A percentile compares a stretch with the other conserved stretches of the same genome.
Evolutionary conservation across 441 rosid genomes (phyloP).

Genomic region (Arabidopsis hybrid): DNA sequence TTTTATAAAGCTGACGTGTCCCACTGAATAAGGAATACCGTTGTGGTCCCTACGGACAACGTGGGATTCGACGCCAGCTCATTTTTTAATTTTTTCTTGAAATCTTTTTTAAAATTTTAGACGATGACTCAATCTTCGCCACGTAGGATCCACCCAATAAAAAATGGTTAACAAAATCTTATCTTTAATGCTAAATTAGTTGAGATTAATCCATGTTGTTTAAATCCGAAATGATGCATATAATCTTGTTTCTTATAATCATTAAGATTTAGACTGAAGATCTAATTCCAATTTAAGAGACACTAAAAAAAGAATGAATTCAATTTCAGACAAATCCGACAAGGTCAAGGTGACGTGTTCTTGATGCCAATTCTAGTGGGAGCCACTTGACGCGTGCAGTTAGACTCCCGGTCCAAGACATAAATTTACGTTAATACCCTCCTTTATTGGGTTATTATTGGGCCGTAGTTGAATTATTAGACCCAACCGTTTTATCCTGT

Average conservation of each 20-base stretch:
- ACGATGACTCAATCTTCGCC: constrained; percentile 27
- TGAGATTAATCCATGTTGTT: not conserved
- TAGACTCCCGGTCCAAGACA: constrained; percentile 28
- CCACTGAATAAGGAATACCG: constrained; percentile 35
- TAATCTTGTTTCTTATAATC: not conserved
- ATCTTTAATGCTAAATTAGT: not conserved
- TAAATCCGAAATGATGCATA: not conserved
- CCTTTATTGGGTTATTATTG: constrained; percentile 7
- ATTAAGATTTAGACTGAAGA: not conserved
- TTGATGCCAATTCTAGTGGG: constrained; percentile 45
- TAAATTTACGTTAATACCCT: not conserved
- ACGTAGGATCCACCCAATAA: constrained; percentile 35
- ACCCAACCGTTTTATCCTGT: not conserved
- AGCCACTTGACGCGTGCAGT: constrained; percentile 54
- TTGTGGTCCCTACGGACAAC: constrained; percentile 38
- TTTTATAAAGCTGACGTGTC: constrained; percentile 52
- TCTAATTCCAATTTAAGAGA: not conserved
- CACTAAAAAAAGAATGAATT: not conserved
- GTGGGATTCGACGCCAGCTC: constrained; percentile 58
- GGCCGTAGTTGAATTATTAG: not conserved
- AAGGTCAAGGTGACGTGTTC: constrained; percentile 53
- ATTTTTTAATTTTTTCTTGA: not conserved
- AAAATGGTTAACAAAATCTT: not conserved
- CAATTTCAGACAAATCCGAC: constrained; percentile 38
- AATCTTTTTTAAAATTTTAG: too few relatives aligned